Conservation (phyloP, 2,329 filamentous ascomycete species). For the Diplocarpon rosae region DNA sequence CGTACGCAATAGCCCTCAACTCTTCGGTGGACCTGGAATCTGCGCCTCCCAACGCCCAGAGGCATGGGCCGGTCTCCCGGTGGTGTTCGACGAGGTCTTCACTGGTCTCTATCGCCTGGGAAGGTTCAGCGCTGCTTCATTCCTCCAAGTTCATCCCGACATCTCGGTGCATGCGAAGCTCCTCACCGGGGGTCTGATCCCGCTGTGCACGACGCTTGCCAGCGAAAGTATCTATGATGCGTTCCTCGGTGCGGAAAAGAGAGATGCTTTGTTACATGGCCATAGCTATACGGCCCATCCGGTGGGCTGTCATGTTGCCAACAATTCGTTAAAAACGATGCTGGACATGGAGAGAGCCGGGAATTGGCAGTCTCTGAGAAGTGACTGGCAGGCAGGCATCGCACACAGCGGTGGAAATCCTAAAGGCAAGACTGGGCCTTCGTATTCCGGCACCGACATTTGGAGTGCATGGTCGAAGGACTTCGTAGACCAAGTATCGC, state of each 20-base stretch:
- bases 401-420: too few species aligned
- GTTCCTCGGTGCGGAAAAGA: constrained; percentile 63
- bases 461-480: constrained; percentile 64
- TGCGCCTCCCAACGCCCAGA: constrained; percentile 11
- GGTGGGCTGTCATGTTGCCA: constrained; percentile 67
- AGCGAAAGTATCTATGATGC: constrained; percentile 62
- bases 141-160: constrained; percentile 58
- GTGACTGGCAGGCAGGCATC: constrained; percentile 30
- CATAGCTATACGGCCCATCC: constrained; percentile 83
- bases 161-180: constrained; percentile 76
- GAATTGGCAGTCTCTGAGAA: constrained; percentile 45
- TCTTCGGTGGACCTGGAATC: constrained; percentile 9
- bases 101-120: constrained; percentile 77
- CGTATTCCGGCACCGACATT: constrained; percentile 17
- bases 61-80: constrained; percentile 62
- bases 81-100: constrained; percentile 82
- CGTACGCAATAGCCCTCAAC: constrained; percentile 44
- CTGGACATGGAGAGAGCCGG: constrained; percentile 42
- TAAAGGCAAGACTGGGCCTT: neutral
- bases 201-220: constrained; percentile 65
- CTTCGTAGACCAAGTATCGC: constrained; percentile 49
- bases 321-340: constrained; percentile 53
- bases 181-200: constrained; percentile 68
- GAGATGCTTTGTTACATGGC: constrained; percentile 68
- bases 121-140: constrained; percentile 56